These are phyloP conservation scores for Agarophyton chilense DNA, from an alignment of 23 red algal genomes.

Conservation along the genomic window DNA sequence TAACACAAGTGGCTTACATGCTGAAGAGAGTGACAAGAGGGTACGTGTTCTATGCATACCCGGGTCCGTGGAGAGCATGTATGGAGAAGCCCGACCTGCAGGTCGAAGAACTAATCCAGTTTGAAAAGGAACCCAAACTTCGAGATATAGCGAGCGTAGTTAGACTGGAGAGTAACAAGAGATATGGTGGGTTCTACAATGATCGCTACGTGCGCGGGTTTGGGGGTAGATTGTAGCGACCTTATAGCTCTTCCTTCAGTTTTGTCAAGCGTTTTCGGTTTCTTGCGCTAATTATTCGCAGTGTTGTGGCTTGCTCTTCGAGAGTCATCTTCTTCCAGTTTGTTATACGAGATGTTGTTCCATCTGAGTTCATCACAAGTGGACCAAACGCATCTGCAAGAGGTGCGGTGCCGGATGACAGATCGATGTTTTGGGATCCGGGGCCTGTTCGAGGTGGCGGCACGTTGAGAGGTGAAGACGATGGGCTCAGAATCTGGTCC, in stretches of 20 bases:
- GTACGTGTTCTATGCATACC: conserved; percentile 56
- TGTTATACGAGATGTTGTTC: conserved; percentile 55
- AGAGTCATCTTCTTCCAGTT: conserved; percentile 62
- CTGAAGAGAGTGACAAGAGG: conserved; percentile 81
- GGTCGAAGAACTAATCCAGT: conserved; percentile 49
- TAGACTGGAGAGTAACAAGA: conserved; percentile 47
- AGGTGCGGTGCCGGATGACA: conserved; percentile 1
- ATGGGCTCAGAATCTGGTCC: neutral
- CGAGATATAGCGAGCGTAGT: conserved; percentile 57
- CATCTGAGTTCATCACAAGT: conserved; percentile 55
- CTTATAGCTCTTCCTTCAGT: conserved; percentile 48
- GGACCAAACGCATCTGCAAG: conserved; percentile 48
- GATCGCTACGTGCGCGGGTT: conserved; percentile 80
- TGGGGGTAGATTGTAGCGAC: conserved; percentile 63
- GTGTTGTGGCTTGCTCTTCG: conserved; percentile 20
- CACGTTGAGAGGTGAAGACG: conserved; percentile 1
- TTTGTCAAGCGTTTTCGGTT: conserved; percentile 37
- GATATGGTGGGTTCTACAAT: conserved; percentile 79
- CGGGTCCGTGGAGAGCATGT: conserved; percentile 59
- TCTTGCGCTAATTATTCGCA: conserved; percentile 30
- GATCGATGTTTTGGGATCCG: neutral
- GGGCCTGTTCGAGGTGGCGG: neutral
- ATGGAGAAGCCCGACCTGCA: conserved; percentile 64
- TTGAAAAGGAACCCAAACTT: conserved; percentile 59
- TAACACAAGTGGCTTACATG: conserved; percentile 58